A percentile compares a stretch with the other conserved stretches of the same genome.
Evolutionary conservation across 352 stramenopile genomes (phyloP).

Genomic region (Pythium folliculosum): DNA sequence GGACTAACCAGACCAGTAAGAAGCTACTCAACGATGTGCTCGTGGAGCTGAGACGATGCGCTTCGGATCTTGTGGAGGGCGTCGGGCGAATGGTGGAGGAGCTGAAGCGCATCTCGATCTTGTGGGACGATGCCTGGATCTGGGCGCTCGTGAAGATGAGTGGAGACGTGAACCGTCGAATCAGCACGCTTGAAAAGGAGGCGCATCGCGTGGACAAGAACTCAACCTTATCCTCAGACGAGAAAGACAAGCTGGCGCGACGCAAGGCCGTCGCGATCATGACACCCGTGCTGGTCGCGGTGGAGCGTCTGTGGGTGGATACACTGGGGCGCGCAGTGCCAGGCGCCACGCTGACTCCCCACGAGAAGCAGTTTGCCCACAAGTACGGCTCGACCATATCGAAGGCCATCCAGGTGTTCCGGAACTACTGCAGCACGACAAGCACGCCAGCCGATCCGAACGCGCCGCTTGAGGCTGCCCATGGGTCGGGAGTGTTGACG

Average conservation of each 20-base stretch:
- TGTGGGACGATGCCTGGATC: constrained; percentile 88
- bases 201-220: constrained; percentile 71
- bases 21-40: constrained; percentile 44
- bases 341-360: constrained; percentile 43
- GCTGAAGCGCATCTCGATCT: constrained; percentile 71
- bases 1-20: constrained; percentile 1
- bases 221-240: constrained; percentile 48
- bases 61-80: constrained; percentile 45
- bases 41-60: constrained; percentile 40
- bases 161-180: constrained; percentile 64
- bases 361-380: constrained; percentile 75
- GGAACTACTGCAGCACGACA: constrained; percentile 42
- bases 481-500: not conserved
- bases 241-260: constrained; percentile 68
- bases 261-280: constrained; percentile 83
- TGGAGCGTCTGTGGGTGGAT: constrained; percentile 67
- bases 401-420: constrained; percentile 46
- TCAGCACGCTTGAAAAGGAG: constrained; percentile 78
- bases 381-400: constrained; percentile 60
- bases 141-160: constrained; percentile 69
- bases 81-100: constrained; percentile 72
- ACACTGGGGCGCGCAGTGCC: constrained; percentile 44
- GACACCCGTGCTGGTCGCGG: constrained; percentile 70
- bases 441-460: constrained; percentile 7
- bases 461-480: not conserved